These are phyloP conservation scores for Populus pruinosa DNA, from an alignment of 345 rosid species.

Conservation along the genomic window DNA sequence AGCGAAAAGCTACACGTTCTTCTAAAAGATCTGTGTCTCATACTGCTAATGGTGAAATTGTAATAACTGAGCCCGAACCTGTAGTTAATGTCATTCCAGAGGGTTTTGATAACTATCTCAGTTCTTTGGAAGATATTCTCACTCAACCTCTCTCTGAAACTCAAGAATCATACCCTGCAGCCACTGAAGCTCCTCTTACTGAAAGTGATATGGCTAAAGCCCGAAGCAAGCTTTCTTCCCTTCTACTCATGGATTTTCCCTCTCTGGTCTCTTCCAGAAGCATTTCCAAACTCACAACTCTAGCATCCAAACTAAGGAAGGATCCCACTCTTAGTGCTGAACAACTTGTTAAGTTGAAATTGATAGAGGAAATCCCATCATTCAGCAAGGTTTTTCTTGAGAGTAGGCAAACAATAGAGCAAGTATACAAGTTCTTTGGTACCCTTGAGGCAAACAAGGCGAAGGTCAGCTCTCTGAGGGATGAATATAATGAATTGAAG, in stretches of 20 bases:
- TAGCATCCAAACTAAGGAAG: slow-evolving; percentile 46
- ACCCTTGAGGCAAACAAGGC: slow-evolving; percentile 50
- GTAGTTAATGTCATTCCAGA: slow-evolving; percentile 36
- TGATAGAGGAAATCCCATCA: slow-evolving; percentile 60
- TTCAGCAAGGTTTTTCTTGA: slow-evolving; percentile 53
- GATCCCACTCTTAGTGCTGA: slow-evolving; percentile 59
- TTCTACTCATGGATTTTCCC: slow-evolving; percentile 55
- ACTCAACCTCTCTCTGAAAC: slow-evolving; percentile 37
- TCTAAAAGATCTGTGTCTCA: slow-evolving; percentile 14
- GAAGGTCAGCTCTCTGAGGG: slow-evolving; percentile 52
- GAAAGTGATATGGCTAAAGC: slow-evolving; percentile 52
- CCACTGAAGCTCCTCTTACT: slow-evolving; percentile 15
- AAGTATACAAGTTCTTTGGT: slow-evolving; percentile 42
- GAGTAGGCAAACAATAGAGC: slow-evolving; percentile 38
- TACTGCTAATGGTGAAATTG: slow-evolving; percentile 13
- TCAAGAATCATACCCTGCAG: slow-evolving; percentile 6
- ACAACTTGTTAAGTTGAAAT: slow-evolving; percentile 57
- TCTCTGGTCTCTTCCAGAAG: slow-evolving; percentile 43
- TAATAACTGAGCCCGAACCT: slow-evolving; percentile 18
- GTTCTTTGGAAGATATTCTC: slow-evolving; percentile 56
- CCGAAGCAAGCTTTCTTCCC: slow-evolving; percentile 50
- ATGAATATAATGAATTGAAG: slow-evolving; percentile 54
- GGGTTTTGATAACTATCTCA: slow-evolving; percentile 63
- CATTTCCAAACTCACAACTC: slow-evolving; percentile 37
- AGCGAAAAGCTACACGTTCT: slow-evolving; percentile 31